Conservation (phyloP, 2,329 filamentous ascomycete genomes). For the Diaporthe citrichinensis region DNA sequence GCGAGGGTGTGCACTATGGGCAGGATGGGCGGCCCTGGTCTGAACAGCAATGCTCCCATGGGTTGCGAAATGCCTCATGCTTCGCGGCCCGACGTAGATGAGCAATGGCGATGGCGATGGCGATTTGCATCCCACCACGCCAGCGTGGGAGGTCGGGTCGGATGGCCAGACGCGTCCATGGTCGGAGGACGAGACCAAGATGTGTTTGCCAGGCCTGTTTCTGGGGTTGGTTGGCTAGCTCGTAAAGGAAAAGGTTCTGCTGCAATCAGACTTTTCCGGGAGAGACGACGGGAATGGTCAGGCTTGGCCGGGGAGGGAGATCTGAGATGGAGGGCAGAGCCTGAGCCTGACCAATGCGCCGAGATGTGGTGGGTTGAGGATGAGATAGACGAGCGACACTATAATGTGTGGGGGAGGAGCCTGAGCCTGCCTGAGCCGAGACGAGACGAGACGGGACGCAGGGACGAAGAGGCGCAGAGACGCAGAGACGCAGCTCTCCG, state of each 20-base stretch:
- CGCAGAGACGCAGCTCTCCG: not conserved
- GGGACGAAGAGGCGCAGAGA: not conserved
- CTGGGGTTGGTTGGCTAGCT: not conserved
- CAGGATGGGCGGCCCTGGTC: not conserved
- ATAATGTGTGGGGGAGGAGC: slow-evolving; percentile 3
- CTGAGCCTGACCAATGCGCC: slow-evolving; percentile 5
- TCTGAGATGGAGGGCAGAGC: slow-evolving; percentile 13
- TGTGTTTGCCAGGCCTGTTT: not conserved
- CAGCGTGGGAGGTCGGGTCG: not conserved
- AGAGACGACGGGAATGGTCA: slow-evolving; percentile 21
- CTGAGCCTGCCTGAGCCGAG: too few species aligned
- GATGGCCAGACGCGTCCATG: slow-evolving; percentile 2
- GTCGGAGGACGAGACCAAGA: not conserved
- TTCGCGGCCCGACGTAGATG: slow-evolving; percentile 5
- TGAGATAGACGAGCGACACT: slow-evolving; percentile 1
- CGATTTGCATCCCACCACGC: not conserved
- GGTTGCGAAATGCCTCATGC: slow-evolving; percentile 17
- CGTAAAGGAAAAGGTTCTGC: slow-evolving; percentile 1
- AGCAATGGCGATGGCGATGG: slow-evolving; percentile 13
- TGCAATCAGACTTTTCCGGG: slow-evolving; percentile 33
- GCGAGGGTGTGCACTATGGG: not conserved
- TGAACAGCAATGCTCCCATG: not conserved
- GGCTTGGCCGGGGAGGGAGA: slow-evolving; percentile 1
- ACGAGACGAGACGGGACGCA: too few species aligned
- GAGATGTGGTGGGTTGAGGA: not conserved